Evolutionary conservation across 768 basidiomycete species (phyloP).

Genomic region (Russula earlei): DNA sequence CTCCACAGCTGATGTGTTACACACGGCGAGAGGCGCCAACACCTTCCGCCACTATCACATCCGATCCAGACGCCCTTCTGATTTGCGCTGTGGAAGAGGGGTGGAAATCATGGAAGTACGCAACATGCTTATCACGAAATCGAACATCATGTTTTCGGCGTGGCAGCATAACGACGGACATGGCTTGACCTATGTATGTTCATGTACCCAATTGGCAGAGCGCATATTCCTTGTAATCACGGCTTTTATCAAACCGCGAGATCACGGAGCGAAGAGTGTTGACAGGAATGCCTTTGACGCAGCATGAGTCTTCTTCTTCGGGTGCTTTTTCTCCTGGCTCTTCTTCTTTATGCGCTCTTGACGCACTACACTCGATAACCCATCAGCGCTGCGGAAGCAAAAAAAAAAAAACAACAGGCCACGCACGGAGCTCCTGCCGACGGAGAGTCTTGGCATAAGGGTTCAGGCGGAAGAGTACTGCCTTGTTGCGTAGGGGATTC

Average conservation of each 20-base stretch:
- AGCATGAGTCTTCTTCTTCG: conserved; percentile 49
- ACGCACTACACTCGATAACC: conserved; percentile 43
- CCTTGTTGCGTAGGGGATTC: conserved; percentile 94
- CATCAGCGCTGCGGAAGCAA: background rate
- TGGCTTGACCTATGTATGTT: conserved; percentile 4
- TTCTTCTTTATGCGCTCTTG: conserved; percentile 60
- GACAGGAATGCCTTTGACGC: conserved; percentile 80
- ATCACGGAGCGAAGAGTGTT: conserved; percentile 78
- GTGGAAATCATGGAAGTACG: conserved; percentile 7
- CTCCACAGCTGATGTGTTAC: background rate
- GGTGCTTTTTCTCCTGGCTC: conserved; percentile 52
- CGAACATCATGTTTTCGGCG: conserved; percentile 20
- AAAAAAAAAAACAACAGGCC: background rate
- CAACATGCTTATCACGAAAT: conserved; percentile 16
- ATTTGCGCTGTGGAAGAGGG: conserved; percentile 3
- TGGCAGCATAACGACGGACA: conserved; percentile 20
- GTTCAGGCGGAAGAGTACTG: conserved; percentile 92
- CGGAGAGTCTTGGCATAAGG: conserved; percentile 95
- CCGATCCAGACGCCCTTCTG: conserved; percentile 6
- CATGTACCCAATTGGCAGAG: background rate
- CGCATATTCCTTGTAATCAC: conserved; percentile 1
- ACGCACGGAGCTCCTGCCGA: conserved; percentile 80
- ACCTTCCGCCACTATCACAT: conserved; percentile 15
- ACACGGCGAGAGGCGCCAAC: background rate
- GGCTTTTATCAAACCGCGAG: background rate